phyloP scores from a whole-genome alignment of 768 basidiomycete species.

The Xerocomus potaroensis region DNA sequence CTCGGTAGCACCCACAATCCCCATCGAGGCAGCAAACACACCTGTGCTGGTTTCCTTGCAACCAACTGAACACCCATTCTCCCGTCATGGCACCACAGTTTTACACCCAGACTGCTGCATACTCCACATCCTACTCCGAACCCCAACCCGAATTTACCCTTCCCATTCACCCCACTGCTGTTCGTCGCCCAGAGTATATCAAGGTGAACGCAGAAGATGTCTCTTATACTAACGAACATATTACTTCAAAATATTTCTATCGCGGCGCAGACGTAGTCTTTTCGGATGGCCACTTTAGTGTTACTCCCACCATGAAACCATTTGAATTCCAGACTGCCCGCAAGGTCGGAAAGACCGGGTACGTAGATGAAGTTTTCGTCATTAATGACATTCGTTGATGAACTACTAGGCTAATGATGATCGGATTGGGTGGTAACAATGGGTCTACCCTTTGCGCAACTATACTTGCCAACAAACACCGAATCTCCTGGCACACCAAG shows the following conservation, averaged over 20 bases:
- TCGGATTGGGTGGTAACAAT: constrained; percentile 97
- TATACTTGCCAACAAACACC: constrained; percentile 92
- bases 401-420: constrained; percentile 79
- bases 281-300: constrained; percentile 67
- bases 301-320: constrained; percentile 74
- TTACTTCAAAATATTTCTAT: constrained; percentile 79
- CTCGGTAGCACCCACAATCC: constrained; percentile 86
- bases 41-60: constrained; percentile 63
- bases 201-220: constrained; percentile 81
- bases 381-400: constrained; percentile 1
- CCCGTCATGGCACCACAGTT: constrained; percentile 48
- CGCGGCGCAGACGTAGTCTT: constrained; percentile 71
- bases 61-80: constrained; percentile 33
- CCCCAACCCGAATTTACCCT: constrained; percentile 66
- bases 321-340: constrained; percentile 91
- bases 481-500: constrained; percentile 94
- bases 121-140: constrained; percentile 67
- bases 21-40: constrained; percentile 84
- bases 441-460: constrained; percentile 92
- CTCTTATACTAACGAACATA: constrained; percentile 73
- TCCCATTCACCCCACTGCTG: constrained; percentile 82
- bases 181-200: constrained; percentile 70
- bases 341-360: constrained; percentile 91
- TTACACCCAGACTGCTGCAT: constrained; percentile 52
- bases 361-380: constrained; percentile 30